phyloP scores from a whole-genome alignment of 768 basidiomycete genomes.

The Guyanaporus albipodus region DNA sequence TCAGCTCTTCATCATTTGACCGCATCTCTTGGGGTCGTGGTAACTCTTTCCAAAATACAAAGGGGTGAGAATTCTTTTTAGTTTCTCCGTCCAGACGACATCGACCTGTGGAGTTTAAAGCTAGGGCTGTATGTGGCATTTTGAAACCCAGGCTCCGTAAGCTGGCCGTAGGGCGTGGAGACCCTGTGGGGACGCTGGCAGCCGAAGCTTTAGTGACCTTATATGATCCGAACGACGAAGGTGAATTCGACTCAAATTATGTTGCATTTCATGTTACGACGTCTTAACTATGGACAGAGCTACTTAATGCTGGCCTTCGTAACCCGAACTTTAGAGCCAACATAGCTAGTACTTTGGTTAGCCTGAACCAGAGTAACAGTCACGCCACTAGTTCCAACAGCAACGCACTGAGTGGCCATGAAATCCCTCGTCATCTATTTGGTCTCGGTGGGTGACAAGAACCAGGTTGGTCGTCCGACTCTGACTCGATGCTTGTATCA shows the following conservation, averaged over 20 bases:
- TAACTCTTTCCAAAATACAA: too few species aligned
- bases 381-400: not conserved
- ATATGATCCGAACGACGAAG: not conserved
- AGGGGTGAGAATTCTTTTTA: too few species aligned
- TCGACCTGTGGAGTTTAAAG: too few species aligned
- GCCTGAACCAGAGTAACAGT: not conserved
- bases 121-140: not conserved
- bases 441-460: constrained; percentile 17
- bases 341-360: constrained; percentile 13
- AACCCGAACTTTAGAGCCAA: constrained; percentile 14
- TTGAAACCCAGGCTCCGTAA: constrained; percentile 12
- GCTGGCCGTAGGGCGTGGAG: constrained; percentile 5
- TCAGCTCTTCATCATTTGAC: too few species aligned
- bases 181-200: constrained; percentile 15
- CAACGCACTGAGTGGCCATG: not conserved
- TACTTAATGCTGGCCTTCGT: constrained; percentile 8
- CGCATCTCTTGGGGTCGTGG: too few species aligned
- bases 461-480: not conserved
- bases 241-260: not conserved
- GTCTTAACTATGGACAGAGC: not conserved
- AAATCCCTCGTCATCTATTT: constrained; percentile 10
- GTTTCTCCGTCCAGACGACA: too few species aligned
- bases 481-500: not conserved
- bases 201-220: constrained; percentile 16
- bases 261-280: not conserved